Base-by-base conservation (phyloP, 2,329 filamentous ascomycete species). In the Fusarium chlamydosporum region DNA sequence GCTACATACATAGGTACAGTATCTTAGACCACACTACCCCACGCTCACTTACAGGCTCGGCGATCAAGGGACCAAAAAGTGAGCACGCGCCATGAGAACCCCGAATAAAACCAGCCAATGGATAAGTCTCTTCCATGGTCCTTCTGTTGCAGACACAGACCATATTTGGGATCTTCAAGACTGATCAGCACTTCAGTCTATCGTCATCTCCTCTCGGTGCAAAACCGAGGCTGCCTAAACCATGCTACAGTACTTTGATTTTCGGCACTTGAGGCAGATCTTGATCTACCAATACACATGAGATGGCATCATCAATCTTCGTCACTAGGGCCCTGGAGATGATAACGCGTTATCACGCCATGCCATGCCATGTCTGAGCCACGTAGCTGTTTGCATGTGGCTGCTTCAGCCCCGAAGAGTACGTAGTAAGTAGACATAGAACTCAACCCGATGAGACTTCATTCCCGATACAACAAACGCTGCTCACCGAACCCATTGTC, bases 51-150 rank as follows among this genome's bases (percentile, higher is more conserved):
- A 47, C 50, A 46, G 33, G 29, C 51, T 52, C 29, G 61, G 29
- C 66, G 66, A 70, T 69, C 66, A 69, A 66, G 66, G 65, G 65
- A 66, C 56, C 65, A 70, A 54, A 62, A 55, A 26, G 18, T 57
- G 66, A 55, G 56, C 66, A 70, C 61, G 61, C 66, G 66, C 66
- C 48, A 41, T 11, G 34, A 37, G 26, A 40, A 52, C 50, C 26
- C 51, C 29, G 37, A 57, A 45, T 46, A 38, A 37, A 23, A 42
- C 6, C 27, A 59, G 27, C 66, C 56, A 70, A 62, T 67, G 42
- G 53, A 56, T 59, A 48, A 47, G 42, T 18, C 41, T 29, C n/a
- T 54, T 66, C 37, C 33, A 27, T 38, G 33, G 26, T 27, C 31
- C 35, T 41, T 52, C 45, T 20, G 34, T 60, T 53, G 51, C 29